These are phyloP conservation scores for Raffaelea ambrosiae DNA, from an alignment of 2,329 filamentous ascomycete species.

Conservation along the genomic window DNA sequence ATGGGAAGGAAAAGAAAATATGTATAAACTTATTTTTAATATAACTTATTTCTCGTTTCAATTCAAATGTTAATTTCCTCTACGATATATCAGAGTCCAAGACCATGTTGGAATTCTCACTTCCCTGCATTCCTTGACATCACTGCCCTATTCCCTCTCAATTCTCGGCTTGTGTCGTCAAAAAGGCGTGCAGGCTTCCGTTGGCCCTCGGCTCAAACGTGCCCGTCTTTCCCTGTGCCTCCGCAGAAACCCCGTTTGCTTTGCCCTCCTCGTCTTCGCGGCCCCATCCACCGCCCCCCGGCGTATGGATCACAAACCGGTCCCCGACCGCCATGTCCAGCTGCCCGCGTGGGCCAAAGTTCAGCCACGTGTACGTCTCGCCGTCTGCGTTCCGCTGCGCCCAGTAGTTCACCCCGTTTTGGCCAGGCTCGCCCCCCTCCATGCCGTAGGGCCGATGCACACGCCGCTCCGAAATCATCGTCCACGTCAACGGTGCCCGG, in stretches of 20 bases:
- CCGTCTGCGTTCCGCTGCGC: background rate
- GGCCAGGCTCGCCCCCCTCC: background rate
- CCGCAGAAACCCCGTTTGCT: background rate
- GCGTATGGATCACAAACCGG: too few relatives aligned
- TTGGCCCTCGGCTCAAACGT: background rate
- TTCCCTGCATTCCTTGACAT: too few relatives aligned
- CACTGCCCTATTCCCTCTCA: too few relatives aligned
- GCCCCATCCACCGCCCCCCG: background rate
- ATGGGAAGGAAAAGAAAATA: too few relatives aligned
- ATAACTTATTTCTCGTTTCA: too few relatives aligned
- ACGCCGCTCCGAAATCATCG: slow-evolving; percentile 67
- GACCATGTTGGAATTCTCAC: too few relatives aligned
- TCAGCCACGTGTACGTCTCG: background rate
- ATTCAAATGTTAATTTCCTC: too few relatives aligned
- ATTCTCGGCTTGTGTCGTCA: background rate
- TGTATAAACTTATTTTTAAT: too few relatives aligned
- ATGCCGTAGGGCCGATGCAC: slow-evolving; percentile 39
- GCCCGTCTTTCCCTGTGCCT: background rate
- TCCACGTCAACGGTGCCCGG: slow-evolving; percentile 66
- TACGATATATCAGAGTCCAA: too few relatives aligned
- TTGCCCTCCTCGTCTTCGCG: background rate
- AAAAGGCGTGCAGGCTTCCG: background rate
- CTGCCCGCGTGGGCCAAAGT: background rate
- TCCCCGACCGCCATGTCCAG: background rate
- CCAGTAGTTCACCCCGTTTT: background rate